Evolutionary conservation across 495 filamentous ascomycete genomes (phyloP).

Genomic region (Symbiotaphrina buchneri): DNA sequence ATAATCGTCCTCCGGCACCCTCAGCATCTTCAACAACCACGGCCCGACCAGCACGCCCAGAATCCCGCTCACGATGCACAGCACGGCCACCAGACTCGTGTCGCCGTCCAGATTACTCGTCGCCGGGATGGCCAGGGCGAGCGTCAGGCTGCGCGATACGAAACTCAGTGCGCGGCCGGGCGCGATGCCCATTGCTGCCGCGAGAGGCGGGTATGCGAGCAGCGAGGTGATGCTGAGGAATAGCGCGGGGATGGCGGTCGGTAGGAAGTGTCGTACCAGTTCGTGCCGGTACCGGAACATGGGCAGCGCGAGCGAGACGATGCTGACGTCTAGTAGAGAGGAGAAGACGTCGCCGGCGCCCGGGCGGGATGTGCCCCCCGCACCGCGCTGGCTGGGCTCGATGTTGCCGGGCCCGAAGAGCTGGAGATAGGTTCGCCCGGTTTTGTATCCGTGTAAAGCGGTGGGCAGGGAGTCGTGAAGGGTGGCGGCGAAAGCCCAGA

Average conservation of each 20-base stretch:
- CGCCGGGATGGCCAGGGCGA: constrained; percentile 26
- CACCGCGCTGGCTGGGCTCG: too few relatives aligned
- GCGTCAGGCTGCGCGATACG: constrained; percentile 23
- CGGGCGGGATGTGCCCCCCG: constrained; percentile 9
- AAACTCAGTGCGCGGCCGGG: constrained; percentile 22
- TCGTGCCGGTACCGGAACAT: constrained; percentile 28
- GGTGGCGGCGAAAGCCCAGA: constrained; percentile 22
- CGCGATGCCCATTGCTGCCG: constrained; percentile 22
- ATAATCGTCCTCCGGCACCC: constrained; percentile 30
- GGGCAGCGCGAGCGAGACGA: constrained; percentile 28
- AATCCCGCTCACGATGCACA: constrained; percentile 29
- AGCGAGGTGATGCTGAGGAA: constrained; percentile 20
- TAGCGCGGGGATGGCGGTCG: constrained; percentile 24
- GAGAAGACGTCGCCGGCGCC: constrained; percentile 27
- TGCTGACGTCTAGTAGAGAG: constrained; percentile 24
- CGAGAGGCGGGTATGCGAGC: constrained; percentile 24
- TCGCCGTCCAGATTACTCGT: constrained; percentile 26
- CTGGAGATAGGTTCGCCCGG: constrained; percentile 19
- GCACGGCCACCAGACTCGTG: constrained; percentile 21
- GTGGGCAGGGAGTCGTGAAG: constrained; percentile 11
- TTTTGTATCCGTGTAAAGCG: constrained; percentile 19
- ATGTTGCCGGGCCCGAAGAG: too few relatives aligned
- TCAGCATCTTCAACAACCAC: constrained; percentile 16
- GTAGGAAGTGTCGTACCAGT: constrained; percentile 20
- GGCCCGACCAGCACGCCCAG: constrained; percentile 24